Conservation (phyloP, 495 filamentous ascomycete genomes). For the Achaetomiella virescens region DNA sequence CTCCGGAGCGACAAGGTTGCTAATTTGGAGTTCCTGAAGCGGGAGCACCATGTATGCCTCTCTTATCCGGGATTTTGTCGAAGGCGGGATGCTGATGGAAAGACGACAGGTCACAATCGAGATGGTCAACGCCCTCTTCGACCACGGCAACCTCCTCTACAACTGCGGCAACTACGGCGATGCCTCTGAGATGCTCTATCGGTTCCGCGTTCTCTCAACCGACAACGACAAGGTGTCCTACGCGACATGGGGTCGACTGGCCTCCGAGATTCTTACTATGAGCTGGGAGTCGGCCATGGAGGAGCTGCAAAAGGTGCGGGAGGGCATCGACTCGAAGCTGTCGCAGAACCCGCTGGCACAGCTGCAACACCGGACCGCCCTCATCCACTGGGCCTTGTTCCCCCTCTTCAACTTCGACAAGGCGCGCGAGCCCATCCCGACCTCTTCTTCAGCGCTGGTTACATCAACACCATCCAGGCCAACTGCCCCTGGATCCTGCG, state of each 20-base stretch:
- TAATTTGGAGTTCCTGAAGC: conserved; percentile 93
- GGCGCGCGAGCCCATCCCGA: conserved; percentile 87
- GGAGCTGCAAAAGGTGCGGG: conserved; percentile 89
- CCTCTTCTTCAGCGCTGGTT: conserved; percentile 89
- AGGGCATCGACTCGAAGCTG: conserved; percentile 81
- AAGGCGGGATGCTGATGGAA: conserved; percentile 12
- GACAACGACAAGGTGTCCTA: conserved; percentile 94
- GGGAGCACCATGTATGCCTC: conserved; percentile 68
- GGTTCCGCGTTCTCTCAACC: conserved; percentile 93
- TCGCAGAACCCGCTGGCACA: conserved; percentile 94
- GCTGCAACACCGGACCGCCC: conserved; percentile 89
- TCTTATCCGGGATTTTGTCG: background rate
- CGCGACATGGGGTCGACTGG: conserved; percentile 94
- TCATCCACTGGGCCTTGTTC: conserved; percentile 98
- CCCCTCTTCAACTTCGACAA: conserved; percentile 97
- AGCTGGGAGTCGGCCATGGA: conserved; percentile 96
- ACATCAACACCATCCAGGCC: conserved; percentile 99
- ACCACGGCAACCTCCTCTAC: conserved; percentile 93
- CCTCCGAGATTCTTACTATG: conserved; percentile 83
- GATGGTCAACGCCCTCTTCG: conserved; percentile 90
- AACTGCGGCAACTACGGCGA: conserved; percentile 86
- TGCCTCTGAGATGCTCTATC: conserved; percentile 84
- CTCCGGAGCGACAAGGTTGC: conserved; percentile 92
- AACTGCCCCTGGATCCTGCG: conserved; percentile 94
- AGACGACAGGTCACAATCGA: conserved; percentile 66